Evolutionary conservation across 108 stramenopile genomes (phyloP).

Genomic region (Nannochloropsis granulata): DNA sequence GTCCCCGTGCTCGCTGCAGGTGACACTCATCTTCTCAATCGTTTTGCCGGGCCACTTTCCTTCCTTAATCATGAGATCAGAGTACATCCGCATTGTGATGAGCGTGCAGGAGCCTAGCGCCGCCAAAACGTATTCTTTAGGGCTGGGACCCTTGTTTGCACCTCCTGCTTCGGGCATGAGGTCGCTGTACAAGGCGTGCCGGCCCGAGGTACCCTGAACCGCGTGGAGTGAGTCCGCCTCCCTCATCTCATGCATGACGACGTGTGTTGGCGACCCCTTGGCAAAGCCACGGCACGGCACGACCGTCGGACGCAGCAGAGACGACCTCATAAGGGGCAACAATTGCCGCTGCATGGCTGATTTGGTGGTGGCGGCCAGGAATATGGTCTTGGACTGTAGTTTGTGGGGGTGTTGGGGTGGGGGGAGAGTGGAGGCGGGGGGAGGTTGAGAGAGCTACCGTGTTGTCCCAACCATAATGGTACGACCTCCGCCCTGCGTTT

Average conservation of each 20-base stretch:
- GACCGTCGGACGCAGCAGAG: background rate
- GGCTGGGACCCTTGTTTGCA: background rate
- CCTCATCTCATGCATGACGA: background rate
- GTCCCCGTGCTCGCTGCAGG: background rate
- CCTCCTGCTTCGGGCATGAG: background rate
- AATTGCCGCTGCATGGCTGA: background rate
- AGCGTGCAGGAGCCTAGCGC: background rate
- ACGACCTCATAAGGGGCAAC: background rate
- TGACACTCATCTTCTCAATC: background rate
- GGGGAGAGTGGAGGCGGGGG: too few relatives aligned
- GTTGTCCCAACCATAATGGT: too few relatives aligned
- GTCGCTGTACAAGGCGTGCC: background rate
- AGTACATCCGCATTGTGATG: background rate
- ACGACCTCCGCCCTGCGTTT: too few relatives aligned
- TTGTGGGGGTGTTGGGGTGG: too few relatives aligned
- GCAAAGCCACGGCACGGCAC: background rate
- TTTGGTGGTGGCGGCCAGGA: background rate
- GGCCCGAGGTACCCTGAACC: background rate
- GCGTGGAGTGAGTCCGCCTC: background rate
- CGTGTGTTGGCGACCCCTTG: background rate
- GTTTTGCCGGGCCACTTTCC: background rate
- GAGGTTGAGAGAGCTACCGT: too few relatives aligned
- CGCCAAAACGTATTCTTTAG: background rate
- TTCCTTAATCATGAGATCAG: background rate
- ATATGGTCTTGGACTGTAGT: background rate